Conservation (phyloP, 2,329 filamentous ascomycete genomes). For the Nannizziopsis arthrosporioides region DNA sequence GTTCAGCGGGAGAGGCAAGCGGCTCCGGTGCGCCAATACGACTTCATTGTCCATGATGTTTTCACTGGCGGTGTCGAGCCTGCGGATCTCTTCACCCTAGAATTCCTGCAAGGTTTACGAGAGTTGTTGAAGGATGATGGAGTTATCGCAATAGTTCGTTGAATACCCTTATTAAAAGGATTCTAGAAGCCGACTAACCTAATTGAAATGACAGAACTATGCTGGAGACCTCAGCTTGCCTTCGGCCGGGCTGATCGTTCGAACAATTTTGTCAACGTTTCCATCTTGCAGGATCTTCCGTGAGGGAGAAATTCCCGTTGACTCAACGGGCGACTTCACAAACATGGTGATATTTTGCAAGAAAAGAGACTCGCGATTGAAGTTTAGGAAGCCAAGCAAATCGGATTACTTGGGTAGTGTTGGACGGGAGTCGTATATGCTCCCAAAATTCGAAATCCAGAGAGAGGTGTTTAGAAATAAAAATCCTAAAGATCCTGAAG, state of each 20-base stretch:
- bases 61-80: constrained; percentile 95
- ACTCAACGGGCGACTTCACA: constrained; percentile 59
- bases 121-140: constrained; percentile 64
- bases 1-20: constrained; percentile 40
- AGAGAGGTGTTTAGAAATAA: constrained; percentile 24
- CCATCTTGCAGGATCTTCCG: constrained; percentile 85
- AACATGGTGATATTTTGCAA: constrained; percentile 96
- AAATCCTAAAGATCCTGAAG: constrained; percentile 35
- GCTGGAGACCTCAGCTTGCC: constrained; percentile 75
- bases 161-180: not conserved
- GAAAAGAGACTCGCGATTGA: constrained; percentile 46
- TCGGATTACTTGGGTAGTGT: constrained; percentile 62
- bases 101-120: constrained; percentile 64
- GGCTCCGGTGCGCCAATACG: constrained; percentile 46
- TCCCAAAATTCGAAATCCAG: constrained; percentile 60
- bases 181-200: constrained; percentile 8
- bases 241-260: constrained; percentile 63
- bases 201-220: constrained; percentile 57
- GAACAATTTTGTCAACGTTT: constrained; percentile 73
- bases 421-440: constrained; percentile 56
- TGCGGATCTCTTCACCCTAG: constrained; percentile 70
- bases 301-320: constrained; percentile 50
- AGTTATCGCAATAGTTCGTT: constrained; percentile 71
- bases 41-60: constrained; percentile 95
- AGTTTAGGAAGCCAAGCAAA: constrained; percentile 54